Conservation (phyloP, 495 filamentous ascomycete genomes). For the Lindgomyces ingoldianus region DNA sequence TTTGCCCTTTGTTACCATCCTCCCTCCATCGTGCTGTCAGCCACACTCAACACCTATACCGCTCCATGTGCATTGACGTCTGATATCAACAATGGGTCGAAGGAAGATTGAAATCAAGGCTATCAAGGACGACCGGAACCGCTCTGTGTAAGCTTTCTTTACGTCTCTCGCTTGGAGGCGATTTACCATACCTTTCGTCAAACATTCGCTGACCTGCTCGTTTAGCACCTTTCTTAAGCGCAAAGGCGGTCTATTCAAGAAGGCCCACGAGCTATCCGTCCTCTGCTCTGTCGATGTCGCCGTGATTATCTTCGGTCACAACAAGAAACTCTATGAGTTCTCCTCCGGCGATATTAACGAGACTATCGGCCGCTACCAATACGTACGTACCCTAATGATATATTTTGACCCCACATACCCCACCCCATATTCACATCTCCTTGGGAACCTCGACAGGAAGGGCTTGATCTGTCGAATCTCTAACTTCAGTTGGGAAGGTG, state of each 20-base stretch:
- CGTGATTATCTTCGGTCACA: conserved; percentile 96
- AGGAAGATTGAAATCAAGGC: conserved; percentile 98
- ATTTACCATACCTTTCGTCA: not conserved
- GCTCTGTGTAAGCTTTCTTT: conserved; percentile 87
- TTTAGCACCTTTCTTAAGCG: conserved; percentile 93
- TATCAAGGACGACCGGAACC: conserved; percentile 98
- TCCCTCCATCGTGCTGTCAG: conserved; percentile 6
- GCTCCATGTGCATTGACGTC: conserved; percentile 23
- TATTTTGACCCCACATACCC: no score
- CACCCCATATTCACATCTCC: no score
- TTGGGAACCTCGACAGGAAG: no score
- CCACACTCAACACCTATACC: conserved; percentile 2
- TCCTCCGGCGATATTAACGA: conserved; percentile 93
- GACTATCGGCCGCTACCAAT: conserved; percentile 81
- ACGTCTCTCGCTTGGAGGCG: not conserved
- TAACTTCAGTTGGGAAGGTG: no score
- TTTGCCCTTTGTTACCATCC: not conserved
- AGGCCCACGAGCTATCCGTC: conserved; percentile 96
- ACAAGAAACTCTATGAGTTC: conserved; percentile 98
- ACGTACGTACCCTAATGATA: conserved; percentile 59
- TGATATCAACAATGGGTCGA: conserved; percentile 57
- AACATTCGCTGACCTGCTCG: conserved; percentile 6
- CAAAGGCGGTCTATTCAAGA: conserved; percentile 98
- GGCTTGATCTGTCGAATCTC: no score
- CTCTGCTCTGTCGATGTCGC: conserved; percentile 98